Conservation (phyloP, 192 early-diverging fungal genomes). For the Funneliformis geosporum region DNA sequence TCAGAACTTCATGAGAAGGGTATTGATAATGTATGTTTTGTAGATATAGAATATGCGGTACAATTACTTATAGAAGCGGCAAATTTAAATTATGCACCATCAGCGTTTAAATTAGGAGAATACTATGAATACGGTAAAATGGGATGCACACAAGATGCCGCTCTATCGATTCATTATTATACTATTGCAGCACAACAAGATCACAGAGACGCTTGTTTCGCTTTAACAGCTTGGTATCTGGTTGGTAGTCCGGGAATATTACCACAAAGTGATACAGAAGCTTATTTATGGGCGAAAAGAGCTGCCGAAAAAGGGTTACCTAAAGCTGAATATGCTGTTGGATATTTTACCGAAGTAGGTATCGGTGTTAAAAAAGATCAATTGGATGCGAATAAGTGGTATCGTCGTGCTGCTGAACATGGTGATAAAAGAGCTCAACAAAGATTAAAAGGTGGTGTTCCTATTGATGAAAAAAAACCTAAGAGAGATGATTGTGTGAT, state of each 20-base stretch:
- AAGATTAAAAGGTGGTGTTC: constrained; percentile 55
- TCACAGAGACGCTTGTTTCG: constrained; percentile 65
- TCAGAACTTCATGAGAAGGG: constrained; percentile 60
- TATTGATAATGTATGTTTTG: constrained; percentile 59
- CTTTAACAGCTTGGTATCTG: constrained; percentile 67
- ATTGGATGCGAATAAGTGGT: constrained; percentile 60
- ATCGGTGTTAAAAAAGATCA: constrained; percentile 59
- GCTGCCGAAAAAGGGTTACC: constrained; percentile 61
- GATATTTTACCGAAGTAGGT: constrained; percentile 67
- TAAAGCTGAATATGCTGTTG: constrained; percentile 66
- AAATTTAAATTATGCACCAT: constrained; percentile 64
- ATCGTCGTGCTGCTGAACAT: constrained; percentile 66
- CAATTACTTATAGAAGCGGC: constrained; percentile 64
- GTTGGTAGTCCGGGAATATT: constrained; percentile 56
- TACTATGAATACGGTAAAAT: constrained; percentile 67
- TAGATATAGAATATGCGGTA: constrained; percentile 63
- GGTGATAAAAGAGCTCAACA: constrained; percentile 62
- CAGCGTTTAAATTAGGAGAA: constrained; percentile 61
- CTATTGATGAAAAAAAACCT: constrained; percentile 46
- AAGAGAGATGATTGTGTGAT: constrained; percentile 52
- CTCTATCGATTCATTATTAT: constrained; percentile 59
- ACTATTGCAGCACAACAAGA: constrained; percentile 64
- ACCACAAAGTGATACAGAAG: constrained; percentile 63
- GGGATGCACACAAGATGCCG: constrained; percentile 54
- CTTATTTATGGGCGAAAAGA: constrained; percentile 61